These are phyloP conservation scores for Hortiboletus flavorubellus DNA, from an alignment of 768 basidiomycete genomes.

Conservation along the genomic window DNA sequence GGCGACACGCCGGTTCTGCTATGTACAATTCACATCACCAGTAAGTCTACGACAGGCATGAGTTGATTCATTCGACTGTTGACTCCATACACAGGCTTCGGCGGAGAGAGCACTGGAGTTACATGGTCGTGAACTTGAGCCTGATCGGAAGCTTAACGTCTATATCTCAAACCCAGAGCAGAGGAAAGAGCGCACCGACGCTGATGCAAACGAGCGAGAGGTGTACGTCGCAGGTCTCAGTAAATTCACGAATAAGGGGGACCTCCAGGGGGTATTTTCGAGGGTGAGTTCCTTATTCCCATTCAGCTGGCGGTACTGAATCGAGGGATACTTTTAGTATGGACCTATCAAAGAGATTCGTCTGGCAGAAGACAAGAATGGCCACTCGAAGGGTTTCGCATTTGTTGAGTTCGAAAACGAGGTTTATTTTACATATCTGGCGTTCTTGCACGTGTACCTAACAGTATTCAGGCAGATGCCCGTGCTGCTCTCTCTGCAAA, in stretches of 20 bases:
- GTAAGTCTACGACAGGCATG: slow-evolving; percentile 43
- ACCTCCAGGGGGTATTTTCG: slow-evolving; percentile 76
- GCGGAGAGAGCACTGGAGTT: slow-evolving; percentile 79
- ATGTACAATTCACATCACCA: slow-evolving; percentile 85
- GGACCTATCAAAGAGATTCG: slow-evolving; percentile 81
- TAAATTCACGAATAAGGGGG: slow-evolving; percentile 70
- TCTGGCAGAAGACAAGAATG: slow-evolving; percentile 68
- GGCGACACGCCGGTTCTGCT: slow-evolving; percentile 86
- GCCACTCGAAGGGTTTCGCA: slow-evolving; percentile 78
- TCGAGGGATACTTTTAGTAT: slow-evolving; percentile 47
- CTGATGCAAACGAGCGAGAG: slow-evolving; percentile 78
- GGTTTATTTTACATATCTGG: slow-evolving; percentile 39
- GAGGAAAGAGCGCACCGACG: slow-evolving; percentile 88
- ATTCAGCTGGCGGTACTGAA: slow-evolving; percentile 2
- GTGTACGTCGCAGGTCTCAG: slow-evolving; percentile 86
- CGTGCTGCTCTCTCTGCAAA: slow-evolving; percentile 71
- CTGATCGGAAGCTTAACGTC: slow-evolving; percentile 67
- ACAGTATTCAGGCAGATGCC: slow-evolving; percentile 57
- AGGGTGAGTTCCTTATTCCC: slow-evolving; percentile 46
- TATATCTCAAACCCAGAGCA: slow-evolving; percentile 87
- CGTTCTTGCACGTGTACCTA: background rate
- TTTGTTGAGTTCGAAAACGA: slow-evolving; percentile 89
- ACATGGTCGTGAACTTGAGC: slow-evolving; percentile 71
- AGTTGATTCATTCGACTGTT: background rate
- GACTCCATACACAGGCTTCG: slow-evolving; percentile 40